A percentile compares a stretch with the other conserved stretches of the same genome.
These are phyloP conservation scores for Stephania japonica DNA, from an alignment of 164 flowering plant species.

Conservation along the genomic window DNA sequence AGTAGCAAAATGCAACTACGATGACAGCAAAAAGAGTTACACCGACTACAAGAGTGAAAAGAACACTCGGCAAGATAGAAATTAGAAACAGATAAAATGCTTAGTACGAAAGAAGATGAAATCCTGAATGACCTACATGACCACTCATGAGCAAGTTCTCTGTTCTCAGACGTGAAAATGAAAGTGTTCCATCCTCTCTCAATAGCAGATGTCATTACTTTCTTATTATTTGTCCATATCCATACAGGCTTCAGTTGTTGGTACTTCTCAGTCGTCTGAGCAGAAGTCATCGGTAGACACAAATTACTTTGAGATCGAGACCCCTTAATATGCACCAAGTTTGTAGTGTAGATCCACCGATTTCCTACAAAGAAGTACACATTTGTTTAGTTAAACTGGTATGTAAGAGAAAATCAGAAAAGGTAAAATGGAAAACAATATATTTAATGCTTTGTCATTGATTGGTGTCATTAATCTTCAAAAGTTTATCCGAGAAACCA, in stretches of 20 bases:
- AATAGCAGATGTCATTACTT: conserved; percentile 83
- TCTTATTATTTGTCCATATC: conserved; percentile 83
- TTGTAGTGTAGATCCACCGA: not conserved
- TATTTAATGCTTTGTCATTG: not conserved
- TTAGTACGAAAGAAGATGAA: not conserved
- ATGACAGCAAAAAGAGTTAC: not conserved
- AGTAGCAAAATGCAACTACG: too few relatives aligned
- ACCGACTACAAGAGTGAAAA: not conserved
- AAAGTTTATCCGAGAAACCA: too few relatives aligned
- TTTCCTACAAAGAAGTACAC: conserved; percentile 8
- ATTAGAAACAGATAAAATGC: not conserved
- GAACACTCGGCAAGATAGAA: not conserved
- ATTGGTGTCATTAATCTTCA: too few relatives aligned
- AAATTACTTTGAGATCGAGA: conserved; percentile 2
- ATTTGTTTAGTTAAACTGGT: not conserved
- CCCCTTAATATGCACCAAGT: not conserved
- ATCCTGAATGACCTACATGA: conserved; percentile 37
- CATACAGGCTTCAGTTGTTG: conserved; percentile 52
- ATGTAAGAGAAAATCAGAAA: not conserved
- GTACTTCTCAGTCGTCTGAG: conserved; percentile 13
- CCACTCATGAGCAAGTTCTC: conserved; percentile 65
- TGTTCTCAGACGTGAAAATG: conserved; percentile 38
- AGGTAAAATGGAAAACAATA: not conserved
- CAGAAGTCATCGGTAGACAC: conserved; percentile 15
- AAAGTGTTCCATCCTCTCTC: conserved; percentile 93